These are phyloP conservation scores for Trichomonascaceae sp. DNA, from an alignment of 1,139 yeast genomes.

Conservation along the genomic window DNA sequence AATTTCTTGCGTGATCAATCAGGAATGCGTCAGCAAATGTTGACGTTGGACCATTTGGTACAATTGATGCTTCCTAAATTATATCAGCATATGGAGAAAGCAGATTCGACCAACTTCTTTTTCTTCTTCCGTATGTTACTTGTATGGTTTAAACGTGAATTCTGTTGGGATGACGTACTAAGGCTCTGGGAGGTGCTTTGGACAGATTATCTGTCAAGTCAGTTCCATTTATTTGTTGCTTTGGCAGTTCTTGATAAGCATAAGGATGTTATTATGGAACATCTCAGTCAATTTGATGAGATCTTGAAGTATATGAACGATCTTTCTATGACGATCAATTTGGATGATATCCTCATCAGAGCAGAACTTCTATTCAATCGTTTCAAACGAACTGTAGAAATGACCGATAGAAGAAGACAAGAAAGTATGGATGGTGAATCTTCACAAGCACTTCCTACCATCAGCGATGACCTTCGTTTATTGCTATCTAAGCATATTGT, in stretches of 20 bases:
- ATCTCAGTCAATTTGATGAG: constrained; percentile 76
- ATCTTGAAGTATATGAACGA: constrained; percentile 91
- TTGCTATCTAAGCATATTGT: constrained; percentile 56
- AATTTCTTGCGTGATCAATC: constrained; percentile 86
- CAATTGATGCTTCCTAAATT: constrained; percentile 85
- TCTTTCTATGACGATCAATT: constrained; percentile 65
- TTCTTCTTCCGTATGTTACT: constrained; percentile 91
- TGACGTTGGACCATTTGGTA: constrained; percentile 71
- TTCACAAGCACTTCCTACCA: constrained; percentile 24
- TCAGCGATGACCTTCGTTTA: constrained; percentile 51
- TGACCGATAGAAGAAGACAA: constrained; percentile 58
- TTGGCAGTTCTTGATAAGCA: constrained; percentile 82
- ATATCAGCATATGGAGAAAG: constrained; percentile 73
- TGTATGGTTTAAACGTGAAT: constrained; percentile 94
- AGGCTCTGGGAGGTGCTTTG: constrained; percentile 86
- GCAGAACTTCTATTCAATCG: constrained; percentile 76
- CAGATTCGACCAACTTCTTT: constrained; percentile 85
- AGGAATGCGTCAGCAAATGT: constrained; percentile 88
- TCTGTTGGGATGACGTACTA: constrained; percentile 71
- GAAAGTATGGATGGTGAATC: constrained; percentile 17
- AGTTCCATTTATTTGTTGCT: constrained; percentile 81
- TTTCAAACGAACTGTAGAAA: constrained; percentile 70
- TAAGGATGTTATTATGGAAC: constrained; percentile 68
- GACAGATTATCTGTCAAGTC: constrained; percentile 82
- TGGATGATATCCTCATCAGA: constrained; percentile 68